Evolutionary conservation across 1,284 basidiomycete species (phyloP), one percentile per base, ranked within the genome.

Genomic region (Rhodotorula mucilaginosa): DNA sequence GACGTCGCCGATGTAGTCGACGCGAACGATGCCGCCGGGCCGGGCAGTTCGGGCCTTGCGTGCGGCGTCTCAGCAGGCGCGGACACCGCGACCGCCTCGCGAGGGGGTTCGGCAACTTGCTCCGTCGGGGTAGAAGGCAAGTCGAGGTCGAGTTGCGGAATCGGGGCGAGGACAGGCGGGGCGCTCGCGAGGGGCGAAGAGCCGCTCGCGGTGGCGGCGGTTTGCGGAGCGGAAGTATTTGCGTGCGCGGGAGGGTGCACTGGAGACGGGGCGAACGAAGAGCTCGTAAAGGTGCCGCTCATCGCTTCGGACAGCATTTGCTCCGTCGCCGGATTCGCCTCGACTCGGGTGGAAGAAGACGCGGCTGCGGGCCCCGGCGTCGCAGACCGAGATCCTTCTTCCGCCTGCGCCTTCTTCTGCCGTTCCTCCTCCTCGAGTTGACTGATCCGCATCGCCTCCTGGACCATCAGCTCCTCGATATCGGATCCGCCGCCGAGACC

Each of bases 401-500:
- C 79, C 54, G 79, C 77, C 16, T 75, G 72, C 34, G 75, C 74
- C 69, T 82, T 80, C 69, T 79, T 78, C 60, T 80, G 84, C 57
- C 81, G 81, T 73, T 86, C 84, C 74, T 87, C 86, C 74, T 98
- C 93, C 77, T 99, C 96, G 65, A 97, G 81, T 74, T 98, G 84
- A 58, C 93, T 97, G 69, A 97, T 84, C 57, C 96, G 88, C 94
- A 99, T 97, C 1, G 96, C 97, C 83, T 99, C 96, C 92, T 96
- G 95, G 66, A 99, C 85, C 95, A 99, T 97, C 61, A 98, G 83
- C 91, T 97, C 78, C 57, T 76, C 77, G 46, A 77, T 72, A 47
- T 77, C 75, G 15, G 59, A 67, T 4, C 71, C 78, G 6, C 74
- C 58, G 5, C 67, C 72, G 18, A 64, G 61, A 21, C 66, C 71